Base-by-base conservation (phyloP, 164 flowering plant species). In the Buxus sempervirens region DNA sequence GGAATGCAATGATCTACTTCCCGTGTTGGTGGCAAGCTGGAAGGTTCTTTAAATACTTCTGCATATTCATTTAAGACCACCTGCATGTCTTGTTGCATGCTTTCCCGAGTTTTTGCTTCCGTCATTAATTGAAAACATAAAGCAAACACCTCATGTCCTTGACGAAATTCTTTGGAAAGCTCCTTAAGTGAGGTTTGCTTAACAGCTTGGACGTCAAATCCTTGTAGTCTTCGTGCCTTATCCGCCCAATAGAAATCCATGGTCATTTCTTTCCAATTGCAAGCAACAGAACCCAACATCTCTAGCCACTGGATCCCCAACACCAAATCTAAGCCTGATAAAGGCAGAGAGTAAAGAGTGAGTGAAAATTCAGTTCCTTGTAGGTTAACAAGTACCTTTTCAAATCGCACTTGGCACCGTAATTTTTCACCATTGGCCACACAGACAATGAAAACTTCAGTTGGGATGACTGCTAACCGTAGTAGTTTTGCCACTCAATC, bases 101-200 rank as follows among this genome's bases (percentile, higher is more conserved):
- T 21, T 6, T 62, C n/a, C n/a, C n/a, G n/a, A n/a, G 65, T 21
- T 28, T 21, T 54, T 59, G 65, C 24, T n/a, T 20, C 51, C 21
- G 1, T 48, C 4, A 24, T 1, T 5, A 49, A 4, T 32, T 65
- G 60, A 6, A 65, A 21, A 14, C 58, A 61, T 13, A 69, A 51
- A 2, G 65, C 64, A 69, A 61, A 49, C 3, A 61, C 58, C 23
- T n/a, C 16, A 42, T n/a, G 58, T 24, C 70, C 42, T 58, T 58
- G n/a, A n/a, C 1, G 63, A 58, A 22, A 67, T 38, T 23, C n/a
- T n/a, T n/a, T n/a, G n/a, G n/a, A n/a, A n/a, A n/a, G 56, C 70
- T 59, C 48, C 20, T 22, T n/a, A n/a, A 60, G 2, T 60, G 63
- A 28, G 19, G 53, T 18, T 62, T 38, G 53, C 41, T 62, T 14